A percentile compares a stretch with the other conserved stretches of the same genome.
These are phyloP conservation scores for Suillus alpinus DNA, from an alignment of 768 basidiomycete species.

Conservation along the genomic window DNA sequence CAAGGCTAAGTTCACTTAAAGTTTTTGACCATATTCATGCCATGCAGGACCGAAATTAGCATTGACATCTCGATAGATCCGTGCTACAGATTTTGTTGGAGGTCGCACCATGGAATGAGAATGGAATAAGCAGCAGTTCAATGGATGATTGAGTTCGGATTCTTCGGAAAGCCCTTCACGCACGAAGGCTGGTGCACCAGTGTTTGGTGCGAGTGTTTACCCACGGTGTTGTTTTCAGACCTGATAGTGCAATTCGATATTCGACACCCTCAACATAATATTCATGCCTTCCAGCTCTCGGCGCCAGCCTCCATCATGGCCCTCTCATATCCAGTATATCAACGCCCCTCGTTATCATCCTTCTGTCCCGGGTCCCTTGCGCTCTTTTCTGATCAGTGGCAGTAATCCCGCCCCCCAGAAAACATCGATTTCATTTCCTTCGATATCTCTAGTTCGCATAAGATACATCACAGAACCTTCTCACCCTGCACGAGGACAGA, in stretches of 20 bases:
- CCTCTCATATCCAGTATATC: constrained; percentile 54
- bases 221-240: constrained; percentile 19
- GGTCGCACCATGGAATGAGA: constrained; percentile 61
- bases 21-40: constrained; percentile 86
- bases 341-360: constrained; percentile 50
- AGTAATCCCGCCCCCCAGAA: constrained; percentile 12
- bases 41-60: constrained; percentile 83
- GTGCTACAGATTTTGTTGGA: constrained; percentile 74
- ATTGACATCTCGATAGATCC: constrained; percentile 89
- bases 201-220: constrained; percentile 17
- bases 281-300: constrained; percentile 11
- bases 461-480: constrained; percentile 47
- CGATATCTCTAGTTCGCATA: constrained; percentile 45
- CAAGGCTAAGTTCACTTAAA: neutral
- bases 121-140: constrained; percentile 6
- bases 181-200: constrained; percentile 6
- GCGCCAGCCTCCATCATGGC: constrained; percentile 44
- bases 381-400: constrained; percentile 35
- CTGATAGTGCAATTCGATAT: neutral
- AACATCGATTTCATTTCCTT: constrained; percentile 6
- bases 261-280: neutral
- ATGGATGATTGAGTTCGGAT: constrained; percentile 2
- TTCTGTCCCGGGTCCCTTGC: constrained; percentile 48
- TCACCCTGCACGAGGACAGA: constrained; percentile 80
- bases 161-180: constrained; percentile 9